Conservation (phyloP, 768 basidiomycete species). For the Obba rivulosa region DNA sequence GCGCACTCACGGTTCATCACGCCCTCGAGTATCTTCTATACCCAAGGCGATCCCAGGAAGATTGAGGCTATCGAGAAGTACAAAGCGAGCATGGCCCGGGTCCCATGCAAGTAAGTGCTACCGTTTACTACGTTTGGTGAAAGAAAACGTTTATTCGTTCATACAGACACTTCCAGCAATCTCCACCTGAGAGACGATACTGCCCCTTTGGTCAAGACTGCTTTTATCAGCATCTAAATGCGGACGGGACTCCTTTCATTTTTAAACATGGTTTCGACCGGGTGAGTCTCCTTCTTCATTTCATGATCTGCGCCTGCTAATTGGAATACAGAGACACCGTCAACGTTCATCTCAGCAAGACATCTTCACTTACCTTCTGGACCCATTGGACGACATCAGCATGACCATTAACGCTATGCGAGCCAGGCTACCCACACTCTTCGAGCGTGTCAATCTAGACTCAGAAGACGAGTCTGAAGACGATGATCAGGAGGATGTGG, state of each 20-base stretch:
- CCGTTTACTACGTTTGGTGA: neutral
- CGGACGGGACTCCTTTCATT: constrained; percentile 57
- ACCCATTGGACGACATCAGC: too few relatives aligned
- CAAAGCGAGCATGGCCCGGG: constrained; percentile 66
- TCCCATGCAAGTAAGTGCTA: constrained; percentile 57
- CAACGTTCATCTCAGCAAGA: neutral
- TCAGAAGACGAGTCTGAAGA: too few relatives aligned
- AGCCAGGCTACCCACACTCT: too few relatives aligned
- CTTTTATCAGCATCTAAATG: constrained; percentile 68
- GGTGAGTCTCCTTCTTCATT: too few relatives aligned
- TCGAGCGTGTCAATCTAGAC: too few relatives aligned
- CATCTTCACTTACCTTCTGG: neutral
- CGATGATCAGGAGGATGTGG: too few relatives aligned
- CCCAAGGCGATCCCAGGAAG: constrained; percentile 50
- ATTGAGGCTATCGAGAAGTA: constrained; percentile 47
- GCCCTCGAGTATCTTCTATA: constrained; percentile 67
- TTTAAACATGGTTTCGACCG: constrained; percentile 42
- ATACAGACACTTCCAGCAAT: constrained; percentile 56
- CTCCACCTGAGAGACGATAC: constrained; percentile 41
- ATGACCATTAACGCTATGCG: too few relatives aligned
- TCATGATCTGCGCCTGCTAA: neutral
- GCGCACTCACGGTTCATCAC: constrained; percentile 60
- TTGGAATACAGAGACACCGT: neutral
- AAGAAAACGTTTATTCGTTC: neutral
- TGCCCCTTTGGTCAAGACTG: constrained; percentile 82